Evolutionary conservation across 495 filamentous ascomycete species (phyloP), one percentile per base, ranked within the genome.

Genomic region (Saxophila tyrrhenica): DNA sequence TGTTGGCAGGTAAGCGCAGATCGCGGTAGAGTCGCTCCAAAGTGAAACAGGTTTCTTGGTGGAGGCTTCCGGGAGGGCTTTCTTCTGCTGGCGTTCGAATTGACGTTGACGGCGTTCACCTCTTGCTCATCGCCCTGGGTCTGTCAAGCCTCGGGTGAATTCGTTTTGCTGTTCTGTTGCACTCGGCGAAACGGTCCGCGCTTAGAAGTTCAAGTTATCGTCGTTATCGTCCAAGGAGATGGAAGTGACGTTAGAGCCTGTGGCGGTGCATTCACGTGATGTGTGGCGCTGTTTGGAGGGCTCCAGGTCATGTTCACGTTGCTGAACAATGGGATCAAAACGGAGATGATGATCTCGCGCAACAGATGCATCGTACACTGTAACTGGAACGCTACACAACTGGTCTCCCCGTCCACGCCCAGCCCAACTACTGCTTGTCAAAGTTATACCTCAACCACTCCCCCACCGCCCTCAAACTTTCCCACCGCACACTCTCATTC

Each of bases 401-500:
- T n/a, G 29, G 29, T 13, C 29, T 35, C 29, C 13, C 13, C 29
- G 29, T 13, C 29, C 29, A 35, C 13, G 5, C 29, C 13, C 7
- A 13, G 5, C 5, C 13, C 29, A 48, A 44, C 41, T 44, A 25
- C 20, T 48, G 23, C 50, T 52, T 24, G 17, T 65, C 62, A 53
- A 65, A 62, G 41, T 23, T 89, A 69, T 95, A 96, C 67, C 89
- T 82, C 64, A 96, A 72, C 89, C 89, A 96, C 59, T 89, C 89
- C 1, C 88, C 90, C 45, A 99, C 83, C 11, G 94, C 90, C 51
- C 85, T 82, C 69, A 99, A 73, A 62, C 87, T 91, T 75, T 99
- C 94, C 87, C 89, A 97, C 62, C 94, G 77, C 15, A 97, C 87
- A 54, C 82, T 78, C 70, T 96, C 89, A 64, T 97, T 89, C 44